Evolutionary conservation across 805 yeast genomes (phyloP).

Genomic region (Saturnispora kantuleensis): DNA sequence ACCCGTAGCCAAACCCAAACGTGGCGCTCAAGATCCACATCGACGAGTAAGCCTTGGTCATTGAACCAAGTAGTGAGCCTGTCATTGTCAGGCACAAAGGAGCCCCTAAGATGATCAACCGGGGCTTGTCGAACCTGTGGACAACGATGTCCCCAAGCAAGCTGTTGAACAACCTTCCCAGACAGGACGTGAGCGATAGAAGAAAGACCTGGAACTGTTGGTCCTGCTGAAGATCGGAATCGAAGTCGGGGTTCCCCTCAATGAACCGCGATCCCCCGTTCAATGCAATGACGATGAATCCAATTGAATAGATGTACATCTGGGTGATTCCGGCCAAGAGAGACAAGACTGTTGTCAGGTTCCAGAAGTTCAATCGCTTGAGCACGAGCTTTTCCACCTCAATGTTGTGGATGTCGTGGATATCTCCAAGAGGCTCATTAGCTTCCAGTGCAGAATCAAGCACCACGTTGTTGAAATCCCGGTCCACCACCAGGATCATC

Average conservation of each 20-base stretch:
- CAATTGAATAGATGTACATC: constrained; percentile 66
- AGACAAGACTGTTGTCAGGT: constrained; percentile 41
- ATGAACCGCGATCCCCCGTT: constrained; percentile 19
- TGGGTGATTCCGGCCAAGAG: constrained; percentile 60
- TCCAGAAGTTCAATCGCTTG: constrained; percentile 34
- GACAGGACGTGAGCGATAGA: constrained; percentile 57
- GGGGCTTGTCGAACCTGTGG: constrained; percentile 29
- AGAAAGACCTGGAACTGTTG: constrained; percentile 68
- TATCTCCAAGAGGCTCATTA: background rate
- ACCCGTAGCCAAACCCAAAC: constrained; percentile 66
- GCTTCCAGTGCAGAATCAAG: background rate
- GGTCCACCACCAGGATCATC: constrained; percentile 32
- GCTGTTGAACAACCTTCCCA: constrained; percentile 59
- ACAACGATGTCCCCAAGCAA: constrained; percentile 51
- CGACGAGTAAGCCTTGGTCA: constrained; percentile 24
- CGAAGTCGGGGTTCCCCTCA: constrained; percentile 3
- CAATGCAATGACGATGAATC: constrained; percentile 53
- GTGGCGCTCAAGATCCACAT: constrained; percentile 45
- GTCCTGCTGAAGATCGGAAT: constrained; percentile 32
- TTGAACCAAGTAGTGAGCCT: constrained; percentile 42
- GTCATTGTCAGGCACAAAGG: constrained; percentile 39
- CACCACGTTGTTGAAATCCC: constrained; percentile 19
- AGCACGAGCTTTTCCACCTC: constrained; percentile 16
- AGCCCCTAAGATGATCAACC: constrained; percentile 40
- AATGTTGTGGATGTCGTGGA: constrained; percentile 4